Conservation (phyloP, 2,329 filamentous ascomycete species). For the Neurospora sp. region DNA sequence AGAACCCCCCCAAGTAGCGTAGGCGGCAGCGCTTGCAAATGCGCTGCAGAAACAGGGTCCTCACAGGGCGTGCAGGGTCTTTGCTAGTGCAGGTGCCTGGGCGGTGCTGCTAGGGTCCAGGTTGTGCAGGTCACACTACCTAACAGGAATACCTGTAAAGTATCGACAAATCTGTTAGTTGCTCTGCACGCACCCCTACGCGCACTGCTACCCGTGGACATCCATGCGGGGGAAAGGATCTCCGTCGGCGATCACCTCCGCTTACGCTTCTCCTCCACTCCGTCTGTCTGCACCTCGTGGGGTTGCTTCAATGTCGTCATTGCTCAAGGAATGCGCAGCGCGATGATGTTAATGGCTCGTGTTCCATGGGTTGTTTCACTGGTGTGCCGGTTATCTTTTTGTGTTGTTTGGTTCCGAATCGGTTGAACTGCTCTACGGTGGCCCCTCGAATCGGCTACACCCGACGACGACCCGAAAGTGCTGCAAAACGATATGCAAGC, state of each 20-base stretch:
- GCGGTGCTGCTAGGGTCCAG: not conserved
- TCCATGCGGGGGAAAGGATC: too few species aligned
- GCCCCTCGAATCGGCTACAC: too few species aligned
- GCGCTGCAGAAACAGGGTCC: too few species aligned
- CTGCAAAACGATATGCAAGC: not conserved
- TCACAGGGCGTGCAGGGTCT: not conserved
- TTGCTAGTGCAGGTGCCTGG: not conserved
- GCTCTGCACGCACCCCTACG: too few species aligned
- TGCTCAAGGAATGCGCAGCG: not conserved
- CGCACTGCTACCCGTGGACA: too few species aligned
- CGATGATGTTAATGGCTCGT: too few species aligned
- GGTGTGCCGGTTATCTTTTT: too few species aligned
- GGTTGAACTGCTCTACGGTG: too few species aligned
- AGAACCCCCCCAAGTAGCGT: not conserved
- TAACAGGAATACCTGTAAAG: not conserved
- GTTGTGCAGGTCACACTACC: too few species aligned
- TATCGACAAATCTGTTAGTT: too few species aligned
- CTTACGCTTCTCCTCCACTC: not conserved
- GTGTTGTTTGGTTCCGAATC: too few species aligned
- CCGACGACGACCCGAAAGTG: not conserved
- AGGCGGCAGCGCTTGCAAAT: not conserved
- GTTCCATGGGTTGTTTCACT: too few species aligned
- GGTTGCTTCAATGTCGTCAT: not conserved
- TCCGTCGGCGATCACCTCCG: not conserved
- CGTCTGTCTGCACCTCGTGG: not conserved